phyloP scores from a whole-genome alignment of 106 monocot species.

The Dendrobium officinale region DNA sequence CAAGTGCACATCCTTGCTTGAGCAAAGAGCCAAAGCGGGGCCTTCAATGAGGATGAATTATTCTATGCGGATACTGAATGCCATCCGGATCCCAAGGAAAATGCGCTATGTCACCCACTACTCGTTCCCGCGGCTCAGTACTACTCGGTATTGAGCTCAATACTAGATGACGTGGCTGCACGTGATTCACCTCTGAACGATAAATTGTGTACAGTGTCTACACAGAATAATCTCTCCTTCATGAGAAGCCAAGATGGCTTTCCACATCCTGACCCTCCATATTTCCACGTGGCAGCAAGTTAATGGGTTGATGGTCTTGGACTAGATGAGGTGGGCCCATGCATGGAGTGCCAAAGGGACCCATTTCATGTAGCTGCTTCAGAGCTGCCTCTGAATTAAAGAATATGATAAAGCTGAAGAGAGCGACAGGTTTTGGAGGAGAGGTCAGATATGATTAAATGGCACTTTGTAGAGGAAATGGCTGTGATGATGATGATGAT shows the following conservation, averaged over 20 bases:
- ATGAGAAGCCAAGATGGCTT: background rate
- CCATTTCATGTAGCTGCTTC: background rate
- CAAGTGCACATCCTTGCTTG: background rate
- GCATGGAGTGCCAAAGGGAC: background rate
- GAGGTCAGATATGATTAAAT: constrained; percentile 3
- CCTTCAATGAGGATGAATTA: background rate
- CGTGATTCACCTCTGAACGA: too few species aligned
- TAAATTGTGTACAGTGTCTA: too few species aligned
- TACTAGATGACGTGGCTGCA: too few species aligned
- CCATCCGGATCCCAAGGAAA: too few species aligned
- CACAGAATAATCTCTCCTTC: background rate
- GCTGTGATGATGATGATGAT: background rate
- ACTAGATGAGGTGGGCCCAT: background rate
- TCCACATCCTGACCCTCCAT: background rate
- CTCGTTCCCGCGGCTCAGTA: too few species aligned
- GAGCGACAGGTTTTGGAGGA: background rate
- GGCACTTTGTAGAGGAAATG: background rate
- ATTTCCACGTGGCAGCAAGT: background rate
- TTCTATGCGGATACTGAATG: too few species aligned
- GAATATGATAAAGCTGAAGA: constrained; percentile 1
- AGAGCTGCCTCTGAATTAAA: background rate
- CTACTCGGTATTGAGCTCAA: too few species aligned
- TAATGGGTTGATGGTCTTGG: background rate
- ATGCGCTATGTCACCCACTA: too few species aligned
- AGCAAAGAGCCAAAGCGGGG: background rate